These are phyloP conservation scores for Trematosphaeria pertusa DNA, from an alignment of 2,329 filamentous ascomycete genomes.

Conservation along the genomic window DNA sequence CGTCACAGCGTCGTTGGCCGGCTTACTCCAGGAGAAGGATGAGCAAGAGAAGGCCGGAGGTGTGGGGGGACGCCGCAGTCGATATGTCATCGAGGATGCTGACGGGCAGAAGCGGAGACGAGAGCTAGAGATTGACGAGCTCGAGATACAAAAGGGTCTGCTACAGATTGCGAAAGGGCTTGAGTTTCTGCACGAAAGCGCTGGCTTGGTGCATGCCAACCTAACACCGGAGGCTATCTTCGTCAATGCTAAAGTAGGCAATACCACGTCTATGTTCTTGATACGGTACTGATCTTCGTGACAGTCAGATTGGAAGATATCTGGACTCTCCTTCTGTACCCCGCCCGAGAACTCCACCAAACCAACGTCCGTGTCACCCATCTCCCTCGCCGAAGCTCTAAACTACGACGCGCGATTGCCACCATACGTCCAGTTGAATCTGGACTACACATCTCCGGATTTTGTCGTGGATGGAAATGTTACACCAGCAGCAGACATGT, in stretches of 20 bases:
- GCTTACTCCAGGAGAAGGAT: conserved; percentile 85
- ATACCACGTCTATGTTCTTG: conserved; percentile 19
- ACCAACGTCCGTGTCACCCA: conserved; percentile 76
- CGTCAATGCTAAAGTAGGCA: conserved; percentile 84
- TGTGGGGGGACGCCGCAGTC: conserved; percentile 73
- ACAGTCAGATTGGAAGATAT: conserved; percentile 97
- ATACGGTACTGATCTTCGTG: conserved; percentile 34
- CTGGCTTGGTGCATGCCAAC: conserved; percentile 91
- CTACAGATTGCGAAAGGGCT: conserved; percentile 92
- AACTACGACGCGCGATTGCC: conserved; percentile 87
- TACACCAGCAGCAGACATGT: conserved; percentile 86
- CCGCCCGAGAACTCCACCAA: conserved; percentile 78
- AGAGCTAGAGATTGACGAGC: conserved; percentile 92
- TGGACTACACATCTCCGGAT: conserved; percentile 94
- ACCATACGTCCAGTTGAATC: conserved; percentile 80
- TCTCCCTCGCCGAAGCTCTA: conserved; percentile 82
- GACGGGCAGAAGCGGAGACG: conserved; percentile 73
- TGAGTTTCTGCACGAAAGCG: conserved; percentile 95
- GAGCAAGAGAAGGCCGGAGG: conserved; percentile 77
- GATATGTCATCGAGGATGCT: conserved; percentile 80
- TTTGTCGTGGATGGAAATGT: conserved; percentile 92
- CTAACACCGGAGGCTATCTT: conserved; percentile 92
- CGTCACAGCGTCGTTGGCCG: conserved; percentile 86
- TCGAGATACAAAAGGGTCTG: conserved; percentile 96
- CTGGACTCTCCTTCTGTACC: conserved; percentile 88